A percentile compares a stretch with the other conserved stretches of the same genome.
Evolutionary conservation across 306 rosid species (phyloP).

Genomic region (Cucurbita argyrosperma): DNA sequence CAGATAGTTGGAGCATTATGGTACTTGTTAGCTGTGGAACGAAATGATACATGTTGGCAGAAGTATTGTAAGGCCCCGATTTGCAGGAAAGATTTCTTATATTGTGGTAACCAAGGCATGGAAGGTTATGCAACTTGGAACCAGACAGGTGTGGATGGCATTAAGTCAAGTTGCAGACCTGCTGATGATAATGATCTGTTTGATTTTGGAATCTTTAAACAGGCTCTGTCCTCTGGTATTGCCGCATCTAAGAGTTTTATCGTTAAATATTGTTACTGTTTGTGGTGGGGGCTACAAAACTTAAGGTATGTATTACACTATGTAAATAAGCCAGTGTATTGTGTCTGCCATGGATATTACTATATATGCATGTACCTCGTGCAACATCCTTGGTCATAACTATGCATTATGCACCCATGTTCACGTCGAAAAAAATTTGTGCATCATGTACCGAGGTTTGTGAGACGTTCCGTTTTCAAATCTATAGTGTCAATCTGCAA

Average conservation of each 20-base stretch:
- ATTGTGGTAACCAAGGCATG: slow-evolving; percentile 42
- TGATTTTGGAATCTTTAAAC: slow-evolving; percentile 66
- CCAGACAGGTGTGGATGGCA: slow-evolving; percentile 5
- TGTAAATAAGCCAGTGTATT: neutral
- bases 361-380: neutral
- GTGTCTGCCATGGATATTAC: neutral
- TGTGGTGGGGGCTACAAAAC: slow-evolving; percentile 99
- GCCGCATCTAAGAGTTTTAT: slow-evolving; percentile 52
- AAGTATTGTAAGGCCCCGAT: slow-evolving; percentile 22
- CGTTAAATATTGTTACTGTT: slow-evolving; percentile 76
- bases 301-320: slow-evolving; percentile 40
- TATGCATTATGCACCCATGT: neutral
- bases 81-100: slow-evolving; percentile 39
- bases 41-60: slow-evolving; percentile 94
- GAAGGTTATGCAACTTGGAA: slow-evolving; percentile 26
- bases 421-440: neutral
- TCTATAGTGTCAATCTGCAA: neutral
- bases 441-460: neutral
- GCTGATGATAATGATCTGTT: slow-evolving; percentile 20
- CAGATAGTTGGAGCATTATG: slow-evolving; percentile 96
- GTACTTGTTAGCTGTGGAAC: slow-evolving; percentile 86
- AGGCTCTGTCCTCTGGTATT: slow-evolving; percentile 53
- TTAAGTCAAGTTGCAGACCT: slow-evolving; percentile 26
- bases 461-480: neutral
- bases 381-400: neutral